Percentiles rank a stretch among this genome's conserved stretches.
These are phyloP conservation scores for Crotalaria pallida DNA, from an alignment of 306 rosid species.

Conservation along the genomic window DNA sequence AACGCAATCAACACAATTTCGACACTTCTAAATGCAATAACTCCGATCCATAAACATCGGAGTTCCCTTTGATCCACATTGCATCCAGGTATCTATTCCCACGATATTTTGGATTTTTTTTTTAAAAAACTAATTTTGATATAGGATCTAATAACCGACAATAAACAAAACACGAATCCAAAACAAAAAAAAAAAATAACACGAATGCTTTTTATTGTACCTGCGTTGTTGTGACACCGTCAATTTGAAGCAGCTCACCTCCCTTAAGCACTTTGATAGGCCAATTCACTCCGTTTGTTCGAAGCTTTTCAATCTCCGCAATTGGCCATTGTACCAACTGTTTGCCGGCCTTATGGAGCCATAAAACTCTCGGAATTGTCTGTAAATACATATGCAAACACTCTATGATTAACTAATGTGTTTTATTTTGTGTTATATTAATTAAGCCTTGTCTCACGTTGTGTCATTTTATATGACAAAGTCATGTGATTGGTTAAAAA, in stretches of 20 bases:
- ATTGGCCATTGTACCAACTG: conserved; percentile 80
- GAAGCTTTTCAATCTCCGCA: conserved; percentile 53
- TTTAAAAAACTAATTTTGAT: no score
- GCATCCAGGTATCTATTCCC: no score
- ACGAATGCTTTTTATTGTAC: conserved; percentile 34
- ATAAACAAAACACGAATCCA: not conserved
- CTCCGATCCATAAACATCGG: no score
- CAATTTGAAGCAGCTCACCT: conserved; percentile 35
- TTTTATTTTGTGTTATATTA: not conserved
- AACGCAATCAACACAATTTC: no score
- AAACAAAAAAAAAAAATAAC: not conserved
- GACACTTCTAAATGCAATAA: no score
- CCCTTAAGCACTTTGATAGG: conserved; percentile 34
- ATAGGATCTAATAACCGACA: not conserved
- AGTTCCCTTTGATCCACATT: no score
- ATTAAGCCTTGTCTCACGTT: no score
- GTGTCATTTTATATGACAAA: no score
- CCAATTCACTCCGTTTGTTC: conserved; percentile 28
- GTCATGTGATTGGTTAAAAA: no score
- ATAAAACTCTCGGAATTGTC: conserved; percentile 65
- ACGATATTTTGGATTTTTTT: no score
- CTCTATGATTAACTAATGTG: not conserved
- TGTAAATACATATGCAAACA: conserved; percentile 16
- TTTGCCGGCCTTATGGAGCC: conserved; percentile 60
- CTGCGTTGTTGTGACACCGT: conserved; percentile 51